Conservation (phyloP, 2,329 filamentous ascomycete genomes). For the Botryotinia calthae region DNA sequence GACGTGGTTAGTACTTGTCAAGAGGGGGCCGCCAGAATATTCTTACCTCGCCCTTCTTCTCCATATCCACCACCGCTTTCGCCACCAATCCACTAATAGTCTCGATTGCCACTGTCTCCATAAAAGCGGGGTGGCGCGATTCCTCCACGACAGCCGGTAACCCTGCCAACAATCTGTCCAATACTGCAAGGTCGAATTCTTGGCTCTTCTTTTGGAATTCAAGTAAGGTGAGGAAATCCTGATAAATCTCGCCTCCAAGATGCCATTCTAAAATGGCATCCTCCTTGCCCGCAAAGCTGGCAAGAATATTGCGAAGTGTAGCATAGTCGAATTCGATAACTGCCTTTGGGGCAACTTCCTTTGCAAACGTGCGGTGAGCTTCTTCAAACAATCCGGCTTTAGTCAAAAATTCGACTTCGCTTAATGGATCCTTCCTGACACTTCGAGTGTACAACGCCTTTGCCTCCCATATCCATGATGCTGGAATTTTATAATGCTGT, state of each 20-base stretch:
- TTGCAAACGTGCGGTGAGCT: conserved; percentile 79
- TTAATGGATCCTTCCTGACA: conserved; percentile 63
- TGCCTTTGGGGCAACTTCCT: conserved; percentile 75
- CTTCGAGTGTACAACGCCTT: conserved; percentile 80
- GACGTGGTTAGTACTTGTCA: background rate
- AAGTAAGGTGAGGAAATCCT: conserved; percentile 55
- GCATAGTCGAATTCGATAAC: conserved; percentile 81
- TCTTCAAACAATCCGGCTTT: conserved; percentile 72
- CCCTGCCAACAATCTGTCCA: conserved; percentile 57
- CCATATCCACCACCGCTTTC: conserved; percentile 56
- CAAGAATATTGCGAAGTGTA: conserved; percentile 65
- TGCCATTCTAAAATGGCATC: conserved; percentile 70
- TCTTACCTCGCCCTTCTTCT: conserved; percentile 57
- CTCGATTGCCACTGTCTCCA: conserved; percentile 70
- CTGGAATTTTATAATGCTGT: conserved; percentile 66
- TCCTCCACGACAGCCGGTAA: conserved; percentile 50
- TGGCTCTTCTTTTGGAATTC: conserved; percentile 44
- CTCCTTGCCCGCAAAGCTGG: conserved; percentile 65
- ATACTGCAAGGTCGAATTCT: conserved; percentile 44
- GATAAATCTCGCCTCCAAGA: conserved; percentile 76
- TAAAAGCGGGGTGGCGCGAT: conserved; percentile 41
- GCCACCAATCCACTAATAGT: conserved; percentile 79
- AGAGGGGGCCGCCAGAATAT: conserved; percentile 7
- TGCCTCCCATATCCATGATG: conserved; percentile 80
- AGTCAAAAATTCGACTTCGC: conserved; percentile 77